Percentiles rank a stretch among this genome's conserved stretches.
These are phyloP conservation scores for Amphibolis antarctica DNA, from an alignment of 106 monocot species.

Conservation along the genomic window DNA sequence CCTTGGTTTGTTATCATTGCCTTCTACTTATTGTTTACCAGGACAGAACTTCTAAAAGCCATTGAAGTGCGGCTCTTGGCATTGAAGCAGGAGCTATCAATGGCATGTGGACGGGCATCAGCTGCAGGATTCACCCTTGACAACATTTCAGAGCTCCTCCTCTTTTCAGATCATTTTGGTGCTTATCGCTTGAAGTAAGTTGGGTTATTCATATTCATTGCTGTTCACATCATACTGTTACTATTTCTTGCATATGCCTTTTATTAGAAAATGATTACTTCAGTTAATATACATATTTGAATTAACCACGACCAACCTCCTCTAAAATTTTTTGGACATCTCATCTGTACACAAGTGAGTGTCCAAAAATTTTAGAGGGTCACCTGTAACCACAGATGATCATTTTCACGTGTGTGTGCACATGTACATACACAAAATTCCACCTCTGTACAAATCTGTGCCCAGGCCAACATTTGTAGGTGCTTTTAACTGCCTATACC, in stretches of 20 bases:
- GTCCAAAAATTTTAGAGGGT: no score
- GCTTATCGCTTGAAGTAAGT: constrained; percentile 70
- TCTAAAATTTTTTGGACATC: no score
- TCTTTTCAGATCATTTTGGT: constrained; percentile 80
- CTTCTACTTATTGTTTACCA: constrained; percentile 10
- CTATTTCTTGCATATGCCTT: no score
- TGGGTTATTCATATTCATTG: not conserved
- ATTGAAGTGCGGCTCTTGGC: constrained; percentile 80
- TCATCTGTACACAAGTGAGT: no score
- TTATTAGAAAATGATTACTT: no score
- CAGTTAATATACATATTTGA: no score
- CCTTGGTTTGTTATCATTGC: not conserved
- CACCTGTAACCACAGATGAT: no score
- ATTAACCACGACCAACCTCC: no score
- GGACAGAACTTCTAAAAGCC: constrained; percentile 87
- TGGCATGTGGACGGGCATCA: constrained; percentile 69
- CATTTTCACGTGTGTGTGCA: no score
- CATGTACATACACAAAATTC: no score
- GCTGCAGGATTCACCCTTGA: constrained; percentile 79
- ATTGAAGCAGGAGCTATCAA: constrained; percentile 66
- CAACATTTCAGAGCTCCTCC: constrained; percentile 59
- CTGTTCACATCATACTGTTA: not conserved
- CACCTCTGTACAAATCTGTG: no score
- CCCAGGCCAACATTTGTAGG: no score
- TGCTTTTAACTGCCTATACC: not conserved